These are phyloP conservation scores for Malassezia yamatoensis DNA, from an alignment of 1,284 basidiomycete species.

Conservation along the genomic window DNA sequence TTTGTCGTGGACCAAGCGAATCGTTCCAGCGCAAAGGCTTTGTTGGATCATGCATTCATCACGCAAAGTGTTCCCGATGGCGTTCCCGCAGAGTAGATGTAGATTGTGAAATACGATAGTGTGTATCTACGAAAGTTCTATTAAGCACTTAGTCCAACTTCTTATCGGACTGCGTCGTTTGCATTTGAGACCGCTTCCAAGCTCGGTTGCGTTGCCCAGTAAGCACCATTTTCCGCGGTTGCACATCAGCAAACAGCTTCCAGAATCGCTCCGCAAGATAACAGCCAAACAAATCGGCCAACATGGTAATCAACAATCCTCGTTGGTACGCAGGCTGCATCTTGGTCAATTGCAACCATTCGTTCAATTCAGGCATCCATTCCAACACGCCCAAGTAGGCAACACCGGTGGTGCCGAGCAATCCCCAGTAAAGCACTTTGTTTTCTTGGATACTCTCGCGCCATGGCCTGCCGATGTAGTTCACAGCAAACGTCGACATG, in stretches of 20 bases:
- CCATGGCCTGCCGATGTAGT: constrained; percentile 46
- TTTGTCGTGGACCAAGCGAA: constrained; percentile 39
- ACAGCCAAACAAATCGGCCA: constrained; percentile 77
- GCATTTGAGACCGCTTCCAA: neutral
- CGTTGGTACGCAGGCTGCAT: constrained; percentile 61
- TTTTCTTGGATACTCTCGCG: constrained; percentile 39
- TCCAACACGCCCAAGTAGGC: constrained; percentile 52
- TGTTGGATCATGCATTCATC: constrained; percentile 40
- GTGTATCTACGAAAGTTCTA: too few relatives aligned
- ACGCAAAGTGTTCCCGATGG: neutral
- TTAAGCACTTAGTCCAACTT: neutral
- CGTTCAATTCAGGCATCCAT: constrained; percentile 84
- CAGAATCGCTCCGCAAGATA: constrained; percentile 81
- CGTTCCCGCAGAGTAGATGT: neutral
- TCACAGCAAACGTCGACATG: constrained; percentile 45
- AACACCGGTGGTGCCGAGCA: constrained; percentile 33
- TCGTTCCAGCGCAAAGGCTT: constrained; percentile 32
- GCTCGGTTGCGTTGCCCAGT: constrained; percentile 6
- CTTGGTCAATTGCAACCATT: constrained; percentile 92
- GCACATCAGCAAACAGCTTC: constrained; percentile 72
- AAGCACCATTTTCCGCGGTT: constrained; percentile 74
- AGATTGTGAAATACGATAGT: too few relatives aligned
- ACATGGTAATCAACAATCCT: constrained; percentile 56
- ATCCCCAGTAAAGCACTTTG: constrained; percentile 40
- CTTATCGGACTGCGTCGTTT: neutral